These are phyloP conservation scores for Myriosclerotinia scirpicola DNA, from an alignment of 2,329 filamentous ascomycete species.

Conservation along the genomic window DNA sequence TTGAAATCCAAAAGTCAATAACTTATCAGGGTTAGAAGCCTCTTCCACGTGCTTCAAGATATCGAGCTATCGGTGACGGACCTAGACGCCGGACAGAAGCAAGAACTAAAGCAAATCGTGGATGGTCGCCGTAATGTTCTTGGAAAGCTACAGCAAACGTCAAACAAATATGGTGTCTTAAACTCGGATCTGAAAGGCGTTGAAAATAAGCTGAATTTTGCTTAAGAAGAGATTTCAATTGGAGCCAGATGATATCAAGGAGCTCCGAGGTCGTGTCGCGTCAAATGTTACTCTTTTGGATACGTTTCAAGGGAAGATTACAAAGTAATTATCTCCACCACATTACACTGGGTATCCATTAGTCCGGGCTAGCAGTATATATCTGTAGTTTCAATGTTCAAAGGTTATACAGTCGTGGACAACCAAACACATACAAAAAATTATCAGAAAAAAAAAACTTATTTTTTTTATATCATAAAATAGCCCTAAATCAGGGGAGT, in stretches of 20 bases:
- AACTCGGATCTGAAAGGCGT: constrained; percentile 17
- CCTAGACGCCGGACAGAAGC: constrained; percentile 30
- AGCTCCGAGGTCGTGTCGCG: constrained; percentile 30
- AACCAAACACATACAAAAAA: too few relatives aligned
- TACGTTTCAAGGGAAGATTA: constrained; percentile 14
- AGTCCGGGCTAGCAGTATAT: too few relatives aligned
- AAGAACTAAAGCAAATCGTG: constrained; percentile 29
- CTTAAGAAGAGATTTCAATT: constrained; percentile 36
- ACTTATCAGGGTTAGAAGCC: constrained; percentile 22
- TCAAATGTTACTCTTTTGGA: constrained; percentile 36
- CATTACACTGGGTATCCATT: too few relatives aligned
- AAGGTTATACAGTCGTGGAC: too few relatives aligned
- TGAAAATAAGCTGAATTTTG: constrained; percentile 25
- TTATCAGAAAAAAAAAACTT: too few relatives aligned
- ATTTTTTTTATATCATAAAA: too few relatives aligned
- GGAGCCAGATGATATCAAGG: constrained; percentile 32
- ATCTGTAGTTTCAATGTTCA: too few relatives aligned
- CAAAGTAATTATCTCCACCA: background rate
- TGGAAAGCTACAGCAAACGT: constrained; percentile 19
- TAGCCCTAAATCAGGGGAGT: too few relatives aligned
- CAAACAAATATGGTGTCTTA: constrained; percentile 25
- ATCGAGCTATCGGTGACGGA: constrained; percentile 28
- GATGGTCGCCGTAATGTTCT: constrained; percentile 29
- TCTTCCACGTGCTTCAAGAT: constrained; percentile 24
- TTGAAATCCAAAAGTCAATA: background rate